Percentiles rank a stretch among this genome's conserved stretches.
Evolutionary conservation across 1,284 basidiomycete genomes (phyloP).

Genomic region (Rhizopogon hawkerae): DNA sequence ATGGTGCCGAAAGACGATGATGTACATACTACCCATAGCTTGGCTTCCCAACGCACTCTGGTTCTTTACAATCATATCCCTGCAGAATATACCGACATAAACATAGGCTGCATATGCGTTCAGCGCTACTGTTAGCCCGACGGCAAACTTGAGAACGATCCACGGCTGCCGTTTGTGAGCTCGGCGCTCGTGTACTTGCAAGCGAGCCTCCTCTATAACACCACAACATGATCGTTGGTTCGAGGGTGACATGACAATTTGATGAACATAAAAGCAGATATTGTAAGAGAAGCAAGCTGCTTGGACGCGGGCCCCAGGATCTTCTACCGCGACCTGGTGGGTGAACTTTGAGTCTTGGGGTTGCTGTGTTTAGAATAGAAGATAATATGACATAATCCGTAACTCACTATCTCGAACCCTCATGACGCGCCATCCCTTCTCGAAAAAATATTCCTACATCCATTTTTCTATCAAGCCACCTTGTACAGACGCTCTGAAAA

Average conservation of each 20-base stretch:
- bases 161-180: slow-evolving; percentile 34
- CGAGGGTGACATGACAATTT: slow-evolving; percentile 13
- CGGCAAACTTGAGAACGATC: slow-evolving; percentile 42
- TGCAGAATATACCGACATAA: slow-evolving; percentile 49
- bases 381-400: too few species aligned
- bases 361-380: too few species aligned
- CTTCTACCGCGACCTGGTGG: too few species aligned
- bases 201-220: slow-evolving; percentile 17
- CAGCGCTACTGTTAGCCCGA: slow-evolving; percentile 34
- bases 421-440: background rate
- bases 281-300: background rate
- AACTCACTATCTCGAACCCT: too few species aligned
- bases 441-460: slow-evolving; percentile 30
- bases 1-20: background rate
- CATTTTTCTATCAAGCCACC: slow-evolving; percentile 29
- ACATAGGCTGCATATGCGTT: slow-evolving; percentile 48
- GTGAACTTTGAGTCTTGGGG: too few species aligned
- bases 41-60: slow-evolving; percentile 32
- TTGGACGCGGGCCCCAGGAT: background rate
- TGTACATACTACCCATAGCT: slow-evolving; percentile 41
- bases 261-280: background rate
- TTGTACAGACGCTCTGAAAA: slow-evolving; percentile 29
- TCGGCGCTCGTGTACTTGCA: slow-evolving; percentile 7
- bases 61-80: slow-evolving; percentile 43
- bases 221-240: slow-evolving; percentile 20